Conservation (phyloP, 2,329 filamentous ascomycete genomes). For the Fusarium redolens region DNA sequence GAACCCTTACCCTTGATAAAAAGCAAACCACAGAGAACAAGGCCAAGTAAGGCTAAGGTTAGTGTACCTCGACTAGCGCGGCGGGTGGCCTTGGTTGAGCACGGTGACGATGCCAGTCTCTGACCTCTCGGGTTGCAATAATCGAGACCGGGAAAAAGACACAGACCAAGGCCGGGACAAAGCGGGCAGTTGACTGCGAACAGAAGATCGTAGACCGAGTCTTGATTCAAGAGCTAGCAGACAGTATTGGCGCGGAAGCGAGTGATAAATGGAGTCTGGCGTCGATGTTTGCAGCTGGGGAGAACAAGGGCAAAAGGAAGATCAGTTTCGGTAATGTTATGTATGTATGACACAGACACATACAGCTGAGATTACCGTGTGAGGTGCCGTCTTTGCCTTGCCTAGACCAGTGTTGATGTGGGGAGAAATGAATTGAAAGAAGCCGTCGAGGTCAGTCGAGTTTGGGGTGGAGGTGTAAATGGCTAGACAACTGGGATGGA, state of each 20-base stretch:
- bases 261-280: conserved; percentile 12
- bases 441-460: conserved; percentile 30
- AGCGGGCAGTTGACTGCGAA: conserved; percentile 17
- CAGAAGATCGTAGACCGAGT: conserved; percentile 25
- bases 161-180: conserved; percentile 40
- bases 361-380: conserved; percentile 41
- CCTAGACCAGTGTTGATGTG: conserved; percentile 26
- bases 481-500: conserved; percentile 30
- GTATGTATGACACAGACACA: conserved; percentile 37
- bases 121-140: conserved; percentile 33
- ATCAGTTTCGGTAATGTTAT: conserved; percentile 29
- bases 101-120: conserved; percentile 43
- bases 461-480: conserved; percentile 17
- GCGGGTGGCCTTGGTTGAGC: conserved; percentile 32
- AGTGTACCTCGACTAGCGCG: conserved; percentile 39
- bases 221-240: conserved; percentile 10
- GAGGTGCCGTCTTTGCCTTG: conserved; percentile 31
- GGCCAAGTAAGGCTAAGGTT: conserved; percentile 37
- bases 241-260: conserved; percentile 21
- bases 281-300: conserved; percentile 30
- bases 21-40: conserved; percentile 42
- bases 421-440: conserved; percentile 32
- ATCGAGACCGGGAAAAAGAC: conserved; percentile 24
- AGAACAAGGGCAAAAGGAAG: conserved; percentile 13
- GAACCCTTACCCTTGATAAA: conserved; percentile 44